Base-by-base conservation (phyloP, 352 stramenopile genomes). In the Albugo laibachii region DNA sequence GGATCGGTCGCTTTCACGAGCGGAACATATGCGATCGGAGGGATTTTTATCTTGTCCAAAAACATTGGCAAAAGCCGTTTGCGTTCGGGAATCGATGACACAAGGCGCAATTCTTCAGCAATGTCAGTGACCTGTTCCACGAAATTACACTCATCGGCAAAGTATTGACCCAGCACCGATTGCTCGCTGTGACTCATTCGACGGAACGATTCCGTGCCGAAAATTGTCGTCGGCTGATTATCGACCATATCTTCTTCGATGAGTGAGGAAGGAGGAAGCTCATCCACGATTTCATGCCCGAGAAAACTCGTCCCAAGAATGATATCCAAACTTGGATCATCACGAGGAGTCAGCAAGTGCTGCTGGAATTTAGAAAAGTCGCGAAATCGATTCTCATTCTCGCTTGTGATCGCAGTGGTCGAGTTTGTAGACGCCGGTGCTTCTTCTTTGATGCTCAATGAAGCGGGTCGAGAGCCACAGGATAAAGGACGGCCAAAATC, bases 61-160 rank as follows among this genome's bases (percentile, higher is more conserved):
- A 92, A 82, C 8, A 64, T 74, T 0, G 75, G 70, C 16, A 94
- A 51, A 0, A 74, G 67, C 41, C 80, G 67, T 54, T 89, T 92
- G 11, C 81, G 67, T 27, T 92, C 74, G 20, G 73, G 57, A 47
- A 86, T 65, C 31, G 69, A 76, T 12, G 75, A 66, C n/a, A 93
- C 71, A 35, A 91, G 88, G 3, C 81, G 75, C 39, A 94, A 52
- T 2, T 63, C 60, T 45, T 93, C 80, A 0, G 80, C 73, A 50
- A 92, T 85, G 43, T 86, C 74, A 1, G 79, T 94, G 42, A 93
- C 83, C 47, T 89, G 78, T 58, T 92, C 64, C 8, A 93, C 80
- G 47, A 93, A 94, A 45, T 86, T 69, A 44, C 79, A 87, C 52
- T 93, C 77, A 41, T 87, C 77, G 11, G 67, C 71, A 50, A 91